Evolutionary conservation across 2,329 filamentous ascomycete genomes (phyloP).

Genomic region (Neurospora sp.): DNA sequence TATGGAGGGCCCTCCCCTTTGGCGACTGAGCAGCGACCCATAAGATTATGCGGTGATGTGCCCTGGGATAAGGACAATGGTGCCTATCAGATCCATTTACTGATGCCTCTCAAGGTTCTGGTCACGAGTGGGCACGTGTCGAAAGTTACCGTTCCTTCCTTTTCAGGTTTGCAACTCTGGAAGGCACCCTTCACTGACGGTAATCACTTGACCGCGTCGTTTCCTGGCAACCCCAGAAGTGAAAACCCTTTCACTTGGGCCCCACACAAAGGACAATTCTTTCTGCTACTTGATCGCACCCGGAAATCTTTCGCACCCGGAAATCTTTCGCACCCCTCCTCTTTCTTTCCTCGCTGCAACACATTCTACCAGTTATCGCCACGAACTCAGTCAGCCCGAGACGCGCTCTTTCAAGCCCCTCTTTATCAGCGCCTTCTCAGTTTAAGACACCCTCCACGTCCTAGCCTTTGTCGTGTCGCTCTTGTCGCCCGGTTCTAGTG

Average conservation of each 20-base stretch:
- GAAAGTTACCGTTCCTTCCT: background rate
- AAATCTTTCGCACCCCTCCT: background rate
- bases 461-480: background rate
- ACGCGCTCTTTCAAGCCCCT: background rate
- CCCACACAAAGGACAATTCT: too few relatives aligned
- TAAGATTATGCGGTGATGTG: too few relatives aligned
- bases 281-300: background rate
- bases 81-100: too few relatives aligned
- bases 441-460: too few relatives aligned
- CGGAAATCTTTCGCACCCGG: background rate
- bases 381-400: background rate
- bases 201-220: background rate
- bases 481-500: background rate
- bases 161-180: background rate
- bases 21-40: background rate
- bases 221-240: background rate
- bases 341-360: background rate
- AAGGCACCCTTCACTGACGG: background rate
- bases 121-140: background rate
- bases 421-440: background rate
- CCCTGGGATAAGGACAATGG: too few relatives aligned
- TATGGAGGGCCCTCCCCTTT: too few relatives aligned
- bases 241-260: background rate
- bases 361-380: background rate
- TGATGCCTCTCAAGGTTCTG: background rate